These are phyloP conservation scores for Exsudoporus frostii DNA, from an alignment of 768 basidiomycete species.

Conservation along the genomic window DNA sequence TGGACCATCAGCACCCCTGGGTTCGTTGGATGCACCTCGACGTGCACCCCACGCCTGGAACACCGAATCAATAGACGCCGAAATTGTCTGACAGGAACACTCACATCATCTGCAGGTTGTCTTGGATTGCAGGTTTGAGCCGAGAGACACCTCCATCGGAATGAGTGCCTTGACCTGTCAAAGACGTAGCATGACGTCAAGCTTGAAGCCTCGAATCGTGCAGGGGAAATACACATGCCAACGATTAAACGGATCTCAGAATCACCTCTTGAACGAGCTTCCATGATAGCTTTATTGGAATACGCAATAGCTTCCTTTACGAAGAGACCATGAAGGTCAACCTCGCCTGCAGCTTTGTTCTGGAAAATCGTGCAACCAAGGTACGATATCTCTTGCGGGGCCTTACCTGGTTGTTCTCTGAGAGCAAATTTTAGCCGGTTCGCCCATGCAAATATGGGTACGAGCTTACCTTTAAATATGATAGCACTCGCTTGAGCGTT, in stretches of 20 bases:
- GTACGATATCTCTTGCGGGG: not conserved
- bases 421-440: not conserved
- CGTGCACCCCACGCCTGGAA: slow-evolving; percentile 62
- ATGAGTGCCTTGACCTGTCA: slow-evolving; percentile 82
- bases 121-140: slow-evolving; percentile 87
- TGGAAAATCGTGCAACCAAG: slow-evolving; percentile 23
- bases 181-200: not conserved
- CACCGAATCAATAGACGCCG: not conserved
- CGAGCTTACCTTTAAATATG: slow-evolving; percentile 62
- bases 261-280: slow-evolving; percentile 60
- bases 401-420: slow-evolving; percentile 73
- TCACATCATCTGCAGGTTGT: slow-evolving; percentile 77
- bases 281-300: slow-evolving; percentile 65
- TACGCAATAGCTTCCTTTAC: slow-evolving; percentile 85
- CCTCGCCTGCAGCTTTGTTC: slow-evolving; percentile 63
- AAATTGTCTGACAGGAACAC: slow-evolving; percentile 11
- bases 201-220: not conserved
- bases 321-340: slow-evolving; percentile 90
- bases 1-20: slow-evolving; percentile 80
- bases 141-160: slow-evolving; percentile 73
- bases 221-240: slow-evolving; percentile 45
- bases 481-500: slow-evolving; percentile 80
- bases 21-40: slow-evolving; percentile 77
- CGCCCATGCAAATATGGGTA: slow-evolving; percentile 10
- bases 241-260: slow-evolving; percentile 76